Evolutionary conservation across 352 stramenopile species (phyloP), one percentile per base, ranked within the genome.

Genomic region (Globisporangium parvum): DNA sequence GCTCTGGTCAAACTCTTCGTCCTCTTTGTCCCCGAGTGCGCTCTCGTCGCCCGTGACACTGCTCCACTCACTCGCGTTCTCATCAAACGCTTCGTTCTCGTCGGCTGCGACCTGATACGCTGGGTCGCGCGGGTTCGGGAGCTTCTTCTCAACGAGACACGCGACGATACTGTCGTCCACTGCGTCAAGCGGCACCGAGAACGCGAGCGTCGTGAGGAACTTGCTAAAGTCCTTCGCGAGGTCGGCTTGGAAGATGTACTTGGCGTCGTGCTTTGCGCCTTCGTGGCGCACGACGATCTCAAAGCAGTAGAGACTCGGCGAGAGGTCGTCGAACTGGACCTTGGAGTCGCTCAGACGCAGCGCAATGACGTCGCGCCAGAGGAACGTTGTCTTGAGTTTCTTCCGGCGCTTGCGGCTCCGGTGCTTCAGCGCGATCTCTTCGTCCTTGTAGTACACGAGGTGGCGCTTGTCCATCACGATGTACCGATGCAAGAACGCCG

Each of bases 11-110:
- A 92, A 90, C 47, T 93, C 82, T 23, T 83, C 69, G 52, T 92
- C 85, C 75, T 95, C 85, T 0, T 69, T 66, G 47, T 95, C 85
- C 0, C 74, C 82, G 15, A 93, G 69, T 18, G 73, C 85, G 51
- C 85, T 95, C 55, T 93, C 85, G 40, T 93, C 85, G 10, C 80
- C 85, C 0, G 82, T 93, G 6, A 91, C 83, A 60, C 85, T 95
- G 51, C 80, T 95, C 72, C 84, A 88, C 53, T 95, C 85, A 35
- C 82, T 93, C 33, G 76, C 82, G 40, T 65, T 70, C 41, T 93
- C 83, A 41, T 93, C 80, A 39, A 69, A 71, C 35, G 66, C 75
- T 0, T 76, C 65, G 2, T 39, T 68, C 6, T 85, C 70, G 17
- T 60, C 63, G 31, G 63, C 37, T 11, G 66, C 63, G 9, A 45